Conservation (phyloP, 805 yeast species). For the Kluyveromyces starmeri region DNA sequence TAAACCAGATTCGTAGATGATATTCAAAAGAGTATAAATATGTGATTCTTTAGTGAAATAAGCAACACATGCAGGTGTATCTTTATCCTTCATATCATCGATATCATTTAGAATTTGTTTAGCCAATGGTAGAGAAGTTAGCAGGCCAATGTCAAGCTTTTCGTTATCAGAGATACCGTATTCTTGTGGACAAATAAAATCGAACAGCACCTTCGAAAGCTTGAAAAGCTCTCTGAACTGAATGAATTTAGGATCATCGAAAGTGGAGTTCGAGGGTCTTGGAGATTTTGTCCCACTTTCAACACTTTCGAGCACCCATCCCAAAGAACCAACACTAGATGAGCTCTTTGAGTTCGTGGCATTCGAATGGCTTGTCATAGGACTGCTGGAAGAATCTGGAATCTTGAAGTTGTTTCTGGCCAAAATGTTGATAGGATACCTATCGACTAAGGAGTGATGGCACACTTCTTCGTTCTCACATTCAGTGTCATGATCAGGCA, state of each 20-base stretch:
- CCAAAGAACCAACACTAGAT: constrained; percentile 53
- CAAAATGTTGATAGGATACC: constrained; percentile 63
- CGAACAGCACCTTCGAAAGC: constrained; percentile 86
- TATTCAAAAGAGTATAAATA: constrained; percentile 85
- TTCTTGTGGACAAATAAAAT: constrained; percentile 97
- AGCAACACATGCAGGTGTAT: constrained; percentile 74
- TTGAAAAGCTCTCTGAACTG: constrained; percentile 81
- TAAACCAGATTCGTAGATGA: constrained; percentile 81
- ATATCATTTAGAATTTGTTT: constrained; percentile 78
- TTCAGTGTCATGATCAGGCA: constrained; percentile 45
- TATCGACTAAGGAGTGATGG: constrained; percentile 45
- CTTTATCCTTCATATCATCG: constrained; percentile 65
- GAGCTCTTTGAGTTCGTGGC: constrained; percentile 10
- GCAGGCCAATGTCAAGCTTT: constrained; percentile 87
- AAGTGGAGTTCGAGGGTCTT: constrained; percentile 32
- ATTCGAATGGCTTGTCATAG: constrained; percentile 10
- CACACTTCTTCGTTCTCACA: constrained; percentile 21
- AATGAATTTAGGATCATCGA: constrained; percentile 73
- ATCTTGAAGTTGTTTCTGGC: constrained; percentile 72
- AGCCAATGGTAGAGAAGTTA: constrained; percentile 90
- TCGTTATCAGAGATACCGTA: constrained; percentile 95
- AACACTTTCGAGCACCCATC: constrained; percentile 54
- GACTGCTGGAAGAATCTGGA: constrained; percentile 27
- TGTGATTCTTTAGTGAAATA: constrained; percentile 97
- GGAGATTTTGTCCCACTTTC: constrained; percentile 22